These are phyloP conservation scores for Echites panduratus DNA, from an alignment of 257 asterid species.

Conservation along the genomic window DNA sequence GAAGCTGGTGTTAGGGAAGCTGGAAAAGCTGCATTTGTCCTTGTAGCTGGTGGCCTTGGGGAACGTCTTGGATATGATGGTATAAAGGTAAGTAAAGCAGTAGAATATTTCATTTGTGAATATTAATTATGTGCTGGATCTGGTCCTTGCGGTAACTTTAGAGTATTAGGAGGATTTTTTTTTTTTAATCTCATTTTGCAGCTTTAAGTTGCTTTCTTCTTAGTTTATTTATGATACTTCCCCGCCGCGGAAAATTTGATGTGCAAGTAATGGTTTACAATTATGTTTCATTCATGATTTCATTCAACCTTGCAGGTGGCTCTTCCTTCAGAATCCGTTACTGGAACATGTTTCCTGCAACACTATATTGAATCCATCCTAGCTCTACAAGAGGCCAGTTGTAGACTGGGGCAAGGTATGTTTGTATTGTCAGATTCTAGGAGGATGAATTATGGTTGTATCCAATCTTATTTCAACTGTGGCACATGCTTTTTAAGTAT, in stretches of 20 bases:
- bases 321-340: conserved; percentile 74
- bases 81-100: conserved; percentile 54
- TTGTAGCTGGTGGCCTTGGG: conserved; percentile 99
- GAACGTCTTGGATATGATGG: conserved; percentile 99
- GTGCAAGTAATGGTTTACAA: neutral
- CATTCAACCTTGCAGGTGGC: conserved; percentile 59
- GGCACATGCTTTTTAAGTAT: neutral
- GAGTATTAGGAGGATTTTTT: neutral
- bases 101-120: neutral
- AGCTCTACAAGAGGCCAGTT: conserved; percentile 88
- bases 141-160: neutral
- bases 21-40: conserved; percentile 88
- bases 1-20: conserved; percentile 82
- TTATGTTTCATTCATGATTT: conserved; percentile 21
- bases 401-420: conserved; percentile 66
- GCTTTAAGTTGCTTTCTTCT: neutral
- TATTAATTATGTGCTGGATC: neutral
- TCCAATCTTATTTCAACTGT: neutral
- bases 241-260: neutral
- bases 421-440: conserved; percentile 12
- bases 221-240: neutral
- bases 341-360: conserved; percentile 87
- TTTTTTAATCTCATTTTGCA: too few species aligned
- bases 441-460: conserved; percentile 1
- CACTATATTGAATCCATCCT: conserved; percentile 85